phyloP scores from a whole-genome alignment of 1,139 yeast genomes.

The Zygosaccharomyces pseudobailii region DNA sequence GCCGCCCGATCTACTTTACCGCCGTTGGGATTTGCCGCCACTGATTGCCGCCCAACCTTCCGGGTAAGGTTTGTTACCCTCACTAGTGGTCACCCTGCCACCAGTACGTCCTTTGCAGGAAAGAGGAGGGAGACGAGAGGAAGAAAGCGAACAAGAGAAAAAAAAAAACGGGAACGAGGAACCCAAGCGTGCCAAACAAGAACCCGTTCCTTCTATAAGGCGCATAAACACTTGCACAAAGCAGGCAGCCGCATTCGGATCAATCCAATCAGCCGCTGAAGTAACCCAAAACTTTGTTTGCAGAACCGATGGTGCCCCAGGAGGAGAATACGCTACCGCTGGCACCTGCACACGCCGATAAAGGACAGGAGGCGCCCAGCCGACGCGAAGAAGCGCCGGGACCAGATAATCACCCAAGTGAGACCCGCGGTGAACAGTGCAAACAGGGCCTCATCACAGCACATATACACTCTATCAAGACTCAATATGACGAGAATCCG shows the following conservation, averaged over 20 bases:
- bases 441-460: slow-evolving; percentile 7
- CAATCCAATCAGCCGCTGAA: neutral
- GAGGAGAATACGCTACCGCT: slow-evolving; percentile 1
- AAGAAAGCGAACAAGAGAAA: neutral
- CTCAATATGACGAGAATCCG: slow-evolving; percentile 13
- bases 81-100: neutral
- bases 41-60: neutral
- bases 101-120: neutral
- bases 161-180: slow-evolving; percentile 2
- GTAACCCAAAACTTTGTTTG: neutral
- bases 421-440: slow-evolving; percentile 2
- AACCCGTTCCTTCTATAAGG: neutral
- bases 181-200: slow-evolving; percentile 3
- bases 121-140: slow-evolving; percentile 1
- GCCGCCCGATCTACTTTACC: neutral
- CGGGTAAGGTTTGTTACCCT: neutral
- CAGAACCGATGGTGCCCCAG: slow-evolving; percentile 1
- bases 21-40: neutral
- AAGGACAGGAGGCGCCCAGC: slow-evolving; percentile 4
- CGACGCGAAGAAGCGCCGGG: slow-evolving; percentile 5
- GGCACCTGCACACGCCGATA: slow-evolving; percentile 1
- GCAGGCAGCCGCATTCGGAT: slow-evolving; percentile 6
- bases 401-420: neutral
- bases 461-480: slow-evolving; percentile 14
- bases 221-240: neutral